These are phyloP conservation scores for Zygosaccharomyces rouxii DNA, from an alignment of 805 yeast genomes.

Conservation along the genomic window DNA sequence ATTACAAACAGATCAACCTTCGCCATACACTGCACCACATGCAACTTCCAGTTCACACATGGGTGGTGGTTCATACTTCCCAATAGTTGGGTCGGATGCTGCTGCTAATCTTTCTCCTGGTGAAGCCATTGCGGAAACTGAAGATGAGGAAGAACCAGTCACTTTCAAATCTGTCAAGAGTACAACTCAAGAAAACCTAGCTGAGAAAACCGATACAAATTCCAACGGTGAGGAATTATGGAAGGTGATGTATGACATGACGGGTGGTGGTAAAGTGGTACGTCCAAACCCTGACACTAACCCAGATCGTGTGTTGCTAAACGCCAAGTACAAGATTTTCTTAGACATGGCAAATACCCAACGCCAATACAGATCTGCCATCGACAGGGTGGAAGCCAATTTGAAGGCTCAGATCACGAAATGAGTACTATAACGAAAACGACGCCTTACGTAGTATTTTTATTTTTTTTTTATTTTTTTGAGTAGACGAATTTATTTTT, in stretches of 20 bases:
- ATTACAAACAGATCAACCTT: conserved; percentile 35
- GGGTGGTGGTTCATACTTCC: conserved; percentile 44
- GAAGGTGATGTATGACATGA: conserved; percentile 79
- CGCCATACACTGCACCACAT: conserved; percentile 76
- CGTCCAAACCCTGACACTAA: conserved; percentile 54
- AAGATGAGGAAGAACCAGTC: conserved; percentile 47
- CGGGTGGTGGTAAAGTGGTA: conserved; percentile 79
- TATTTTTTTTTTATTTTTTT: neutral
- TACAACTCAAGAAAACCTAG: conserved; percentile 47
- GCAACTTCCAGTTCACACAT: conserved; percentile 60
- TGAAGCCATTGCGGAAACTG: conserved; percentile 30
- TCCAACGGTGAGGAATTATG: conserved; percentile 63
- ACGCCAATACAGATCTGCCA: conserved; percentile 65
- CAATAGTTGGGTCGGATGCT: conserved; percentile 32
- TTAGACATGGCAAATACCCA: conserved; percentile 84
- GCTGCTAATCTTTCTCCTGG: conserved; percentile 10
- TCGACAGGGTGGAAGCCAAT: conserved; percentile 44
- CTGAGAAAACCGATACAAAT: conserved; percentile 15
- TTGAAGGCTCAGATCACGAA: neutral
- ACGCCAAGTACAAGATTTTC: conserved; percentile 79
- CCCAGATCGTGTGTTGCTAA: conserved; percentile 66
- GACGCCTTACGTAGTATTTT: too few species aligned
- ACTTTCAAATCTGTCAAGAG: conserved; percentile 55
- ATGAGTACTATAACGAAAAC: neutral
- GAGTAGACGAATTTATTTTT: neutral